Conservation (phyloP, 768 basidiomycete species). For the Lactifluus piperatus region DNA sequence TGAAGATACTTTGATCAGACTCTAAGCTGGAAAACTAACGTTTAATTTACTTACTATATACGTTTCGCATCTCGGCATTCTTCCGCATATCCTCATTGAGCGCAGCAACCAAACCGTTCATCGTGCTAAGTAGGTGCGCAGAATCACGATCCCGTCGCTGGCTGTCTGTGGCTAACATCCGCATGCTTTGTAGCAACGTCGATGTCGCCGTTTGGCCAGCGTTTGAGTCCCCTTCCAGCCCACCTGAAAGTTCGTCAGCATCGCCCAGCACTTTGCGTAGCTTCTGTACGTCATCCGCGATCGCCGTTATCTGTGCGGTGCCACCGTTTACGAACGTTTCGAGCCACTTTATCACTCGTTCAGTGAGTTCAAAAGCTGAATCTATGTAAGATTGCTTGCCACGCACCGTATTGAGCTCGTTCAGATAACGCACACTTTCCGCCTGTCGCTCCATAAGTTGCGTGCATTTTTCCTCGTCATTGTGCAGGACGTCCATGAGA, state of each 20-base stretch:
- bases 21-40: neutral
- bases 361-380: neutral
- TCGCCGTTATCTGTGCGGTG: conserved; percentile 58
- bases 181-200: conserved; percentile 31
- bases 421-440: conserved; percentile 70
- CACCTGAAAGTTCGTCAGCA: conserved; percentile 19
- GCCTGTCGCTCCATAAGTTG: conserved; percentile 55
- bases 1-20: conserved; percentile 21
- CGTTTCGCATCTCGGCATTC: conserved; percentile 33
- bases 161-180: conserved; percentile 29
- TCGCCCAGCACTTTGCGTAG: conserved; percentile 47
- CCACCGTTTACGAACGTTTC: conserved; percentile 74
- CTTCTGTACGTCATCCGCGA: conserved; percentile 51
- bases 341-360: conserved; percentile 50
- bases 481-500: conserved; percentile 40
- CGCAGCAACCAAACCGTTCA: conserved; percentile 31
- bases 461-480: conserved; percentile 39
- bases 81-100: conserved; percentile 35
- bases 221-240: conserved; percentile 20
- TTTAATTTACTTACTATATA: conserved; percentile 30
- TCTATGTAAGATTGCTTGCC: neutral
- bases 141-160: conserved; percentile 27
- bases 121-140: conserved; percentile 27
- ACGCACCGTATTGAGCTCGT: conserved; percentile 62
- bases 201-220: conserved; percentile 12